Evolutionary conservation across 139 green algal species (phyloP).

Genomic region (Pleodorina starrii): DNA sequence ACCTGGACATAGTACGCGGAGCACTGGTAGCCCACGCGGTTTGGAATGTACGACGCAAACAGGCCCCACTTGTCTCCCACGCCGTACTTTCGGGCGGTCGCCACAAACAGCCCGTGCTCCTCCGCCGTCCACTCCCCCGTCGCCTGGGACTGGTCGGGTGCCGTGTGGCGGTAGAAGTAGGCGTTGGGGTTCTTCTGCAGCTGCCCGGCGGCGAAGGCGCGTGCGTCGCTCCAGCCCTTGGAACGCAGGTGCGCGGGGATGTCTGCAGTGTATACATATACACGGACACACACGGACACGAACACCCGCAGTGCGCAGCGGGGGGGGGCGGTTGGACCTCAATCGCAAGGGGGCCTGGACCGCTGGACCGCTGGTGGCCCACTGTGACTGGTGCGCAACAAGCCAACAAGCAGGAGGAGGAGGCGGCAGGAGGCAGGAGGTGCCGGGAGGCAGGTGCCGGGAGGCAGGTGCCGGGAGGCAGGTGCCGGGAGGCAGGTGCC

Average conservation of each 20-base stretch:
- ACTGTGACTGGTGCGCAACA: too few species aligned
- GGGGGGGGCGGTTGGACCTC: too few species aligned
- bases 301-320: not conserved
- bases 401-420: too few species aligned
- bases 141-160: conserved; percentile 68
- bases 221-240: conserved; percentile 73
- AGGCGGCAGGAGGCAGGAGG: too few species aligned
- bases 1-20: conserved; percentile 71
- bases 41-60: conserved; percentile 78
- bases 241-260: conserved; percentile 58
- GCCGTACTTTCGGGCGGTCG: conserved; percentile 66
- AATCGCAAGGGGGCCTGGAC: too few species aligned
- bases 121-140: conserved; percentile 77
- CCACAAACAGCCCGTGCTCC: conserved; percentile 77
- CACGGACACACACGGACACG: not conserved
- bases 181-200: conserved; percentile 85
- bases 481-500: too few species aligned
- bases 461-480: too few species aligned
- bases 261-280: conserved; percentile 53
- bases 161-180: conserved; percentile 85
- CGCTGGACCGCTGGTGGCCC: too few species aligned
- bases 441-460: too few species aligned
- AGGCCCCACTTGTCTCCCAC: conserved; percentile 87
- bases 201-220: conserved; percentile 68
- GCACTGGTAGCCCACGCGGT: conserved; percentile 86